Conservation (phyloP, 208 protist genomes). For the Acanthamoeba lenticulata region DNA sequence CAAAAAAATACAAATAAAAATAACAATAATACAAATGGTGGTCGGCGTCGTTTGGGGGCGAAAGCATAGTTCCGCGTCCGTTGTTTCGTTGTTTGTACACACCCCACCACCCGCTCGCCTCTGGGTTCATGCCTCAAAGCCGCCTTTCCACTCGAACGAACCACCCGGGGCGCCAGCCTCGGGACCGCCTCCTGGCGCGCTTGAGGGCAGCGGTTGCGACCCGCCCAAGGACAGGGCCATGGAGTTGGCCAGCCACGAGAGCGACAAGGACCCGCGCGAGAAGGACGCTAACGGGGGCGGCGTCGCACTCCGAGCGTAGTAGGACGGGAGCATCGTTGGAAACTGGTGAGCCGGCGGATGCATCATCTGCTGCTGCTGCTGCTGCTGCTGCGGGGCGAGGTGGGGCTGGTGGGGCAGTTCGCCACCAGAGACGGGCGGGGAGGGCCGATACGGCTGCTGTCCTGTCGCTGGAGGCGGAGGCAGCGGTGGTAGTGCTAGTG, state of each 20-base stretch:
- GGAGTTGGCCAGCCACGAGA: background rate
- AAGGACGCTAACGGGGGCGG: background rate
- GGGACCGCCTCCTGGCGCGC: background rate
- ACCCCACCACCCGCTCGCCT: no score
- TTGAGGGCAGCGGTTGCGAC: background rate
- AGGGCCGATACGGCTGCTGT: no score
- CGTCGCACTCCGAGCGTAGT: background rate
- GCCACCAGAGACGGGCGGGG: no score
- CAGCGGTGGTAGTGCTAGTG: no score
- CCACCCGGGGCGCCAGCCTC: background rate
- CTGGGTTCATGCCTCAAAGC: no score
- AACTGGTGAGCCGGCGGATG: no score
- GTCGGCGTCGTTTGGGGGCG: background rate
- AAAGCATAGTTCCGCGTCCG: background rate
- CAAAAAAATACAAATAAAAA: background rate
- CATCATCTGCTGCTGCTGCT: no score
- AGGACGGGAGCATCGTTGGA: no score
- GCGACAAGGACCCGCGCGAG: background rate
- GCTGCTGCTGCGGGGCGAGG: no score
- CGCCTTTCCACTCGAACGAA: background rate
- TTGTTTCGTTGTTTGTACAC: background rate
- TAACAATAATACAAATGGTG: background rate
- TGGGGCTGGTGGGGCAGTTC: no score
- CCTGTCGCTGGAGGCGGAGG: no score
- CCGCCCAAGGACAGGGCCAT: background rate